Percentiles rank a stretch among this genome's conserved stretches.
Evolutionary conservation across 352 stramenopile genomes (phyloP).

Genomic region (Pythium diclinum): DNA sequence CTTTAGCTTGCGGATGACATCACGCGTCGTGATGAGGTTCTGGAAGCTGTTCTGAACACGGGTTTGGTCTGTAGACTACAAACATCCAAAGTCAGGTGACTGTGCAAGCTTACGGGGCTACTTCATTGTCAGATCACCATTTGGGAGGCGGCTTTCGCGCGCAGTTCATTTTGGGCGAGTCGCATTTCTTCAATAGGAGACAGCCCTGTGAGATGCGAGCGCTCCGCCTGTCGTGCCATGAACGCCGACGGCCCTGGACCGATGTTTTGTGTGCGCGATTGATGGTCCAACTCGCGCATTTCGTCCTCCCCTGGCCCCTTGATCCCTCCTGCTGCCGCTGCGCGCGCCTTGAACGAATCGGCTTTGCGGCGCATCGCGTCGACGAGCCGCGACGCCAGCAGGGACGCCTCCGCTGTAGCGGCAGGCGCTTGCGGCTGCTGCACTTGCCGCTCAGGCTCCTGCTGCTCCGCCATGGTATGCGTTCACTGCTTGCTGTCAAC

Average conservation of each 20-base stretch:
- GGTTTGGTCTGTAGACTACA: constrained; percentile 31
- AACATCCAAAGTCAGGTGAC: background rate
- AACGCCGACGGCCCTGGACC: constrained; percentile 44
- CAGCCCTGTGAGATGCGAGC: constrained; percentile 62
- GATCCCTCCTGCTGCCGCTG: background rate
- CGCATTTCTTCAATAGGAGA: constrained; percentile 86
- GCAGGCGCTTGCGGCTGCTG: background rate
- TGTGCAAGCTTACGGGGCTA: no score
- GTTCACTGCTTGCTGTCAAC: no score
- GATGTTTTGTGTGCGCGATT: background rate
- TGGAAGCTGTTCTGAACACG: constrained; percentile 44
- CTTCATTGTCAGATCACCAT: constrained; percentile 27
- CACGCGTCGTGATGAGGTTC: constrained; percentile 53
- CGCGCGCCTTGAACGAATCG: background rate
- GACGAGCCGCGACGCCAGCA: background rate
- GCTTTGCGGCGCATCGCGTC: background rate
- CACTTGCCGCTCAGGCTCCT: no score
- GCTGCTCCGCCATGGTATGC: background rate
- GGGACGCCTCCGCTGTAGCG: background rate
- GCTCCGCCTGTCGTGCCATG: constrained; percentile 72
- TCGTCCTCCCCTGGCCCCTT: background rate
- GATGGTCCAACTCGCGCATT: constrained; percentile 4
- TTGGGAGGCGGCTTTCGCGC: constrained; percentile 61
- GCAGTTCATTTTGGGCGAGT: constrained; percentile 75
- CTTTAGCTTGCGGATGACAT: constrained; percentile 58